phyloP scores from a whole-genome alignment of 23 red algal genomes.

The Gracilaria gracilis region DNA sequence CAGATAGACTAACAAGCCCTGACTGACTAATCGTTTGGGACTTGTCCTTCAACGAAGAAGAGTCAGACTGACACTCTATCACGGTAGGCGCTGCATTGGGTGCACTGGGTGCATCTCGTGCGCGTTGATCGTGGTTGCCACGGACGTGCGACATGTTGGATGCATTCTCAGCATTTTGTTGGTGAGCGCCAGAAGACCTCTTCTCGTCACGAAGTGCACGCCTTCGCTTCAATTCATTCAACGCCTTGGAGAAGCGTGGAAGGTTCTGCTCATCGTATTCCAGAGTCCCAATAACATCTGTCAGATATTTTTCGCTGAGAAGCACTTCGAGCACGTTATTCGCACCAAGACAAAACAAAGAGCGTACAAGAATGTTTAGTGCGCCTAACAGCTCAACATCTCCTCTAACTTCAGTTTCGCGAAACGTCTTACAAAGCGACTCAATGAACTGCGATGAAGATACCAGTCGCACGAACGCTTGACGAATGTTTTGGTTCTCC shows the following conservation, averaged over 20 bases:
- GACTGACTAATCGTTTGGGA: background rate
- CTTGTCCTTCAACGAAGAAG: background rate
- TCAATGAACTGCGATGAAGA: slow-evolving; percentile 24
- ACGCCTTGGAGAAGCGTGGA: slow-evolving; percentile 2
- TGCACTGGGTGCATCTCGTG: background rate
- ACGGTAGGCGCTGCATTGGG: background rate
- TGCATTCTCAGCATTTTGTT: background rate
- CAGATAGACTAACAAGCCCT: background rate
- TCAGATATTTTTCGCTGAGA: slow-evolving; percentile 33
- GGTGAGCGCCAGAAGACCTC: background rate
- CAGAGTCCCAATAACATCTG: slow-evolving; percentile 43
- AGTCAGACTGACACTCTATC: slow-evolving; percentile 2
- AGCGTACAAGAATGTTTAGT: slow-evolving; percentile 50
- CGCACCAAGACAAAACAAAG: slow-evolving; percentile 31
- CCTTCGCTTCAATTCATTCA: slow-evolving; percentile 6
- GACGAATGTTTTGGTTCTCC: slow-evolving; percentile 11
- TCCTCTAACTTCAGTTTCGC: slow-evolving; percentile 18
- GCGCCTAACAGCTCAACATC: slow-evolving; percentile 42
- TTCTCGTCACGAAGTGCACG: slow-evolving; percentile 2
- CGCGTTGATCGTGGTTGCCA: background rate
- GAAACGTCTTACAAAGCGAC: slow-evolving; percentile 28
- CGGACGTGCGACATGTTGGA: background rate
- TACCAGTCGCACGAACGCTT: slow-evolving; percentile 22
- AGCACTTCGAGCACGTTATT: slow-evolving; percentile 50
- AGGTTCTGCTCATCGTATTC: slow-evolving; percentile 51